Percentiles rank a stretch among this genome's conserved stretches.
Evolutionary conservation across 192 early-diverging fungal genomes (phyloP).

Genomic region (Backusella circina): DNA sequence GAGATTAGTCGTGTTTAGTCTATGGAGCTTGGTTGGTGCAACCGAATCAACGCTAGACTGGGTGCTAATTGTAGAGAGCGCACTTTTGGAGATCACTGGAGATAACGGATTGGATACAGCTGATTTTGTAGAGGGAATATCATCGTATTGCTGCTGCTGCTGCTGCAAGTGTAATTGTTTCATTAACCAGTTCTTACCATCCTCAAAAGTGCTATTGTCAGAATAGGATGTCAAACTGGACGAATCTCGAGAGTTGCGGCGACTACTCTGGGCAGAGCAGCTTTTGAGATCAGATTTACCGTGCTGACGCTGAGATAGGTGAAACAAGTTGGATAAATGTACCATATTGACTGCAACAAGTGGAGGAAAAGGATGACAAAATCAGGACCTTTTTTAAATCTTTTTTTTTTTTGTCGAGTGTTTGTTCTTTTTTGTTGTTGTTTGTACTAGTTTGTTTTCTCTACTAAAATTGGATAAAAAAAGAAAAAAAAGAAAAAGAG

Average conservation of each 20-base stretch:
- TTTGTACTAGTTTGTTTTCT: neutral
- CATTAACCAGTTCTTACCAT: slow-evolving; percentile 9
- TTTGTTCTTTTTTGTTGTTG: neutral
- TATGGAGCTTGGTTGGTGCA: neutral
- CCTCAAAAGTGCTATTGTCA: neutral
- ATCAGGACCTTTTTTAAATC: neutral
- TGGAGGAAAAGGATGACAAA: neutral
- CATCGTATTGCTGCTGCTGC: neutral
- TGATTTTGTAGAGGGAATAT: neutral
- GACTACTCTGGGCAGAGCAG: neutral
- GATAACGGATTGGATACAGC: neutral
- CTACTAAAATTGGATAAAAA: neutral
- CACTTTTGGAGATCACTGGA: neutral
- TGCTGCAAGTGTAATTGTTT: slow-evolving; percentile 2
- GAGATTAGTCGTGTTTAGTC: slow-evolving; percentile 11
- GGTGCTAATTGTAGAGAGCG: neutral
- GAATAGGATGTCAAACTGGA: neutral
- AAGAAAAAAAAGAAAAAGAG: neutral
- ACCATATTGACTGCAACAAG: neutral
- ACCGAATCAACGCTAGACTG: neutral
- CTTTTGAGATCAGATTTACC: neutral
- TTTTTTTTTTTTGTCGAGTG: neutral
- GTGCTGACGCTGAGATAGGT: neutral
- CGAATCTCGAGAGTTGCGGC: neutral
- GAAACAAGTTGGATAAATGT: slow-evolving; percentile 3